Percentiles rank a stretch among this genome's conserved stretches.
Evolutionary conservation across 441 rosid species (phyloP).

Genomic region (Corymbia citriodora): DNA sequence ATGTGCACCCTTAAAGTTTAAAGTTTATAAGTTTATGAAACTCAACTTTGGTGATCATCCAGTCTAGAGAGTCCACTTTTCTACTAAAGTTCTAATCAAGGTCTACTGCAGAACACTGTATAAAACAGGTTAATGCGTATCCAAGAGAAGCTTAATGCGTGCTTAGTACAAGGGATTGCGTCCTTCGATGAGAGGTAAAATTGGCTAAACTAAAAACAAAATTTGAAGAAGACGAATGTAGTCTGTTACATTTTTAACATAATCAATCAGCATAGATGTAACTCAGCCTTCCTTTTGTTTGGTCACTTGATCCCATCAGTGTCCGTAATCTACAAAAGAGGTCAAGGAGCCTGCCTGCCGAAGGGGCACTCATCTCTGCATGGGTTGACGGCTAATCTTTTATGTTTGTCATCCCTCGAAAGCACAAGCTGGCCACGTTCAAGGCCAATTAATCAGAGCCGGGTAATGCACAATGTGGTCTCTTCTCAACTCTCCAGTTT

Average conservation of each 20-base stretch:
- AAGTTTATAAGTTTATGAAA: rapidly evolving
- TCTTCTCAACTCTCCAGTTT: slow-evolving; percentile 3
- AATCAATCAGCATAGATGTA: background rate
- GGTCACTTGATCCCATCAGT: background rate
- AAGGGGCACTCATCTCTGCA: background rate
- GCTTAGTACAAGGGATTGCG: background rate
- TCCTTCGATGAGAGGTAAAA: background rate
- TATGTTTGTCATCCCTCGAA: slow-evolving; percentile 11
- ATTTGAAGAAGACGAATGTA: background rate
- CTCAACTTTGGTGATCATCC: too few species aligned
- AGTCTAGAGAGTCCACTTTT: background rate
- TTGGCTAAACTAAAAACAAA: background rate
- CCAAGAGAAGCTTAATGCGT: background rate
- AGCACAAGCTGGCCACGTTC: slow-evolving; percentile 37
- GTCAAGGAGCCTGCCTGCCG: background rate
- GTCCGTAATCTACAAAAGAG: background rate
- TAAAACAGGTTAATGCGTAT: background rate
- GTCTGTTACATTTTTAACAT: background rate
- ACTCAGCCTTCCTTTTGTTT: background rate
- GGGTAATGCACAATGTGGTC: slow-evolving; percentile 1
- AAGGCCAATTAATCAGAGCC: slow-evolving; percentile 9
- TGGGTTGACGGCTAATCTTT: background rate
- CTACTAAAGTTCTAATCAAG: background rate
- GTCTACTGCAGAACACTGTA: background rate
- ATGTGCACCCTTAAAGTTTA: too few species aligned